phyloP scores from a whole-genome alignment of 2,329 filamentous ascomycete genomes.

The Lachnellula arida region DNA sequence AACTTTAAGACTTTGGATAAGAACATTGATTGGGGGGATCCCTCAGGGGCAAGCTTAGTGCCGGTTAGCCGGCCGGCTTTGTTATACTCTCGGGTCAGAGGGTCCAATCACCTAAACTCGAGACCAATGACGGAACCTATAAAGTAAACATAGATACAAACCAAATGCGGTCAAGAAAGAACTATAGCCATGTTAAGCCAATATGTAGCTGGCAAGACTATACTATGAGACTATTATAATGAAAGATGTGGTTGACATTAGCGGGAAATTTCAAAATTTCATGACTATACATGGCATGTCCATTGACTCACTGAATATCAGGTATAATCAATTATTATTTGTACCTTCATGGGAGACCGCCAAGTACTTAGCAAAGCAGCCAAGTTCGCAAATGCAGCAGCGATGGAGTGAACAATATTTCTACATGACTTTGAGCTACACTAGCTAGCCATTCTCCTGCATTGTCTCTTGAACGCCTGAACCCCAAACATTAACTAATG shows the following conservation, averaged over 20 bases:
- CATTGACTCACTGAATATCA: background rate
- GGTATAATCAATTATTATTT: background rate
- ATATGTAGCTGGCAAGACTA: background rate
- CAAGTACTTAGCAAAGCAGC: background rate
- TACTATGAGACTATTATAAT: background rate
- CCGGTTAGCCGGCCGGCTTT: background rate
- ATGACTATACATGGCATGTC: background rate
- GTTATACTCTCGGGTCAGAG: background rate
- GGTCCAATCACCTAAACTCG: background rate
- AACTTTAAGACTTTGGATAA: background rate
- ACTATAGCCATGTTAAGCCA: too few relatives aligned
- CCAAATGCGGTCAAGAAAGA: too few relatives aligned
- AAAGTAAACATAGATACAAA: too few relatives aligned
- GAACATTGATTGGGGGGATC: background rate
- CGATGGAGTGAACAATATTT: conserved; percentile 24
- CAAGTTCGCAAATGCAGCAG: background rate
- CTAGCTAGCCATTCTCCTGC: conserved; percentile 24
- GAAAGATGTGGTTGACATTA: too few relatives aligned
- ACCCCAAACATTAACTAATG: background rate
- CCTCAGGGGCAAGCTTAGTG: background rate
- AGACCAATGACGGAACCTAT: background rate
- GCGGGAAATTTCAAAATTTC: too few relatives aligned
- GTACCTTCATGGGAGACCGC: background rate
- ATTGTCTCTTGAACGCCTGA: conserved; percentile 10
- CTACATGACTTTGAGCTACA: conserved; percentile 27